Percentiles rank a stretch among this genome's conserved stretches.
Conservation (phyloP, 176 grass and related monocot species). For the Zea luxurians region DNA sequence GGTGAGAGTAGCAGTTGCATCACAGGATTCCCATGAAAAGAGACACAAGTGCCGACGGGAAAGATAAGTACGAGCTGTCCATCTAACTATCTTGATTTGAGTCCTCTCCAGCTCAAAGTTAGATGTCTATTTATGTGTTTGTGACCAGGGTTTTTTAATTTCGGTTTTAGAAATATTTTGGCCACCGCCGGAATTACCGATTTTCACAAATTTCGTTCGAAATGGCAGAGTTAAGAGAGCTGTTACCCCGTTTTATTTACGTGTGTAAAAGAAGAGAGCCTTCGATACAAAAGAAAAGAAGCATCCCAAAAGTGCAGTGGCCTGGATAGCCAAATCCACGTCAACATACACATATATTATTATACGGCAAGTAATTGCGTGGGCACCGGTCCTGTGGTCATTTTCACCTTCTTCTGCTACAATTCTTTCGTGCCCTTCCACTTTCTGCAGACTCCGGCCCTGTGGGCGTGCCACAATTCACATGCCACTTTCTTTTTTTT, state of each 20-base stretch:
- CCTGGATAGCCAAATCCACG: conserved; percentile 17
- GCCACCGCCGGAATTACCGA: too few species aligned
- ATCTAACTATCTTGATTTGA: background rate
- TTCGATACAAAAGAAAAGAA: background rate
- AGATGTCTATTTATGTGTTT: background rate
- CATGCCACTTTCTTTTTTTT: background rate
- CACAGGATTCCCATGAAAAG: conserved; percentile 27
- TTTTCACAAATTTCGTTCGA: too few species aligned
- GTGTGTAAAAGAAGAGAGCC: background rate
- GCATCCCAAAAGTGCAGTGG: background rate
- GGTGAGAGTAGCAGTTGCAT: conserved; percentile 16
- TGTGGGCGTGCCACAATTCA: background rate
- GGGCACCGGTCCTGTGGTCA: too few species aligned
- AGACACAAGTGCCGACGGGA: background rate
- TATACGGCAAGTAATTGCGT: background rate
- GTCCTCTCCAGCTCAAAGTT: background rate
- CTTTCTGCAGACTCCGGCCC: background rate
- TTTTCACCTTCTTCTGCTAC: background rate
- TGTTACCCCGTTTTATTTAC: background rate
- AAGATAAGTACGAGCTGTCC: background rate
- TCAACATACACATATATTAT: background rate
- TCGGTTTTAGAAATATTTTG: too few species aligned
- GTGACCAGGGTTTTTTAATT: too few species aligned
- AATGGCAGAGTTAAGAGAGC: background rate
- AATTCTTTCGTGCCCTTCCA: background rate